A percentile compares a stretch with the other conserved stretches of the same genome.
These are phyloP conservation scores for Fraxinus ornus DNA, from an alignment of 305 asterid species.

Conservation along the genomic window DNA sequence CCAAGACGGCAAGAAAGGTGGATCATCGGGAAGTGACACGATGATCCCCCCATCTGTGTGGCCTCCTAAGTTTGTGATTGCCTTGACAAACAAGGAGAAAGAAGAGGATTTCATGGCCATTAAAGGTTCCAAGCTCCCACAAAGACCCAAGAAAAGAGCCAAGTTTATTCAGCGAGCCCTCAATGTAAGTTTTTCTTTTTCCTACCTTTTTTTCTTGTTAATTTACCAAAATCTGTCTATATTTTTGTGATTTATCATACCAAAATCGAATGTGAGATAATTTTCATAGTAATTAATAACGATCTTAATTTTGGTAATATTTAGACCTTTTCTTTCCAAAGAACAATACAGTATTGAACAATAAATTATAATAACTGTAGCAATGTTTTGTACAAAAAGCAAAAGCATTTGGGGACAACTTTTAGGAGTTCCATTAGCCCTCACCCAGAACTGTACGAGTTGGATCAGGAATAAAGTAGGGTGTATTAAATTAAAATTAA, in stretches of 20 bases:
- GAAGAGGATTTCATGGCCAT: constrained; percentile 91
- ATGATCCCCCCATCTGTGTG: constrained; percentile 48
- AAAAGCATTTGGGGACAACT: constrained; percentile 1
- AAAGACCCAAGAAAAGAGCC: constrained; percentile 92
- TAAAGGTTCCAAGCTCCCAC: constrained; percentile 93
- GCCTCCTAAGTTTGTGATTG: constrained; percentile 86
- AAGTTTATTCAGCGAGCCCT: constrained; percentile 82
- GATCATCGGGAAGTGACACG: constrained; percentile 64
- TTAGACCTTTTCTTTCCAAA: not conserved
- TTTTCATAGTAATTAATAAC: not conserved
- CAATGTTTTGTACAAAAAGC: not conserved
- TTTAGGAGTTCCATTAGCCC: not conserved
- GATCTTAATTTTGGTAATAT: not conserved
- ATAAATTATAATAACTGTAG: not conserved
- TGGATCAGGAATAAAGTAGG: not conserved
- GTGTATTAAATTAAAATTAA: not conserved
- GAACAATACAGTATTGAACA: not conserved
- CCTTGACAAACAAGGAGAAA: constrained; percentile 86
- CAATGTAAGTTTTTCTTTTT: constrained; percentile 54
- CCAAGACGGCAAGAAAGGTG: constrained; percentile 59
- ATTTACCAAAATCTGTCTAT: not conserved
- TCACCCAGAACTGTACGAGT: not conserved
- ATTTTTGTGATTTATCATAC: not conserved
- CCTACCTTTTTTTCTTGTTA: not conserved
- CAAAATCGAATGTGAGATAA: not conserved